These are phyloP conservation scores for Mycena latifolia DNA, from an alignment of 768 basidiomycete genomes.

Conservation along the genomic window DNA sequence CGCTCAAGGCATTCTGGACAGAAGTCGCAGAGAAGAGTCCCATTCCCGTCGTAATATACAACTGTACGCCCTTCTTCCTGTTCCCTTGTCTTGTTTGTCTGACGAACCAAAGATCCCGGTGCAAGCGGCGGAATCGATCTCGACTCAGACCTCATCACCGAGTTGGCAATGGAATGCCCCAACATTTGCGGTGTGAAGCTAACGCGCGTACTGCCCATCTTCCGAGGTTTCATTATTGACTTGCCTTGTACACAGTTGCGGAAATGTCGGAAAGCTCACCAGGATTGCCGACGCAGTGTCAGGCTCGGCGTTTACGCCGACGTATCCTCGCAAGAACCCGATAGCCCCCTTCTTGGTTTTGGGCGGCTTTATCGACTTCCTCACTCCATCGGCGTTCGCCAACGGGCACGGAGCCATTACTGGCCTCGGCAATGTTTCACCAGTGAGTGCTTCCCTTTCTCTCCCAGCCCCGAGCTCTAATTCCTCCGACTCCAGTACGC, in stretches of 20 bases:
- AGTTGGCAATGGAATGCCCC: slow-evolving; percentile 80
- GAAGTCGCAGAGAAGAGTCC: slow-evolving; percentile 86
- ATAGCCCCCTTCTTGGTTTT: slow-evolving; percentile 84
- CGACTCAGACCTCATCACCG: slow-evolving; percentile 88
- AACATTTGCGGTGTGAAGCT: slow-evolving; percentile 92
- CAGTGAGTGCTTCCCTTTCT: slow-evolving; percentile 56
- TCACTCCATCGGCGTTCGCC: slow-evolving; percentile 78
- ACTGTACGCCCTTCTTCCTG: slow-evolving; percentile 66
- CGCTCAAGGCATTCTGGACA: slow-evolving; percentile 83
- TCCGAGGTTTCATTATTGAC: slow-evolving; percentile 8
- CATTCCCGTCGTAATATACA: slow-evolving; percentile 91
- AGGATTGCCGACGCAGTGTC: slow-evolving; percentile 82
- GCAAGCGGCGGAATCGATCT: slow-evolving; percentile 92
- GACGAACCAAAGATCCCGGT: slow-evolving; percentile 73
- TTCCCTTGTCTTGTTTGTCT: slow-evolving; percentile 17
- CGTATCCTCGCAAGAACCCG: slow-evolving; percentile 76
- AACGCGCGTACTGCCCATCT: slow-evolving; percentile 65
- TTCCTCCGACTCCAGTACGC: slow-evolving; percentile 58
- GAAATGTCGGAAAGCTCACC: slow-evolving; percentile 92
- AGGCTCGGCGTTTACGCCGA: slow-evolving; percentile 62
- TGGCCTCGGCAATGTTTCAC: slow-evolving; percentile 87
- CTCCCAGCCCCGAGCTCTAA: slow-evolving; percentile 14
- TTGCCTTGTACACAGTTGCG: slow-evolving; percentile 66
- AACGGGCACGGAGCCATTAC: slow-evolving; percentile 92
- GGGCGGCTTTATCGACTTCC: slow-evolving; percentile 88